Conservation (phyloP, 2,329 filamentous ascomycete genomes). For the Didymella arachidicola region DNA sequence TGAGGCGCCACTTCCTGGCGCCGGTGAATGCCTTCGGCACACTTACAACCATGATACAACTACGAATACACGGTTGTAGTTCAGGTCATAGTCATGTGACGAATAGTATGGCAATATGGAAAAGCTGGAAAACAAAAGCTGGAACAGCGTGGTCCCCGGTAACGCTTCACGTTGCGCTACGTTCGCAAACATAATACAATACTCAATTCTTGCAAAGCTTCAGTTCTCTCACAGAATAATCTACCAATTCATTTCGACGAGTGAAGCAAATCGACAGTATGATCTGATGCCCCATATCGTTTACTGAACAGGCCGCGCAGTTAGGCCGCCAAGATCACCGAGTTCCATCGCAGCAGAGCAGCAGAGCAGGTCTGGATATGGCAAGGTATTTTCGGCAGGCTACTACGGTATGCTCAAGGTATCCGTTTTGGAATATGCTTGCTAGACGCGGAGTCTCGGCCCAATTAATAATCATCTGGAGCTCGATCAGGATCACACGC, state of each 20-base stretch:
- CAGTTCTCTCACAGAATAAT: no score
- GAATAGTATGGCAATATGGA: not conserved
- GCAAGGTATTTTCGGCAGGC: not conserved
- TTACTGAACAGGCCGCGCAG: not conserved
- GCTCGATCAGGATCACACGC: not conserved
- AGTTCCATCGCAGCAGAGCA: not conserved
- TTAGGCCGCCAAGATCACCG: not conserved
- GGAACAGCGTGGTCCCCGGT: not conserved
- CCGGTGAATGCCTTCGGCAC: not conserved
- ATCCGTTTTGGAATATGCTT: not conserved
- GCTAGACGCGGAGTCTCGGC: not conserved
- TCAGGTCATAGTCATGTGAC: not conserved
- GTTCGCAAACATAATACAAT: not conserved
- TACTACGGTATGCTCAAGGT: not conserved
- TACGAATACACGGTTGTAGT: not conserved
- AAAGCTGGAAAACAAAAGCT: not conserved
- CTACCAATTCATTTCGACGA: not conserved
- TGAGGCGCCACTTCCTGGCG: not conserved
- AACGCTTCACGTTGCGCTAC: not conserved
- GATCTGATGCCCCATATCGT: not conserved
- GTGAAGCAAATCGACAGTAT: not conserved
- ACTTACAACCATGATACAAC: not conserved
- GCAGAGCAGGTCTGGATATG: not conserved
- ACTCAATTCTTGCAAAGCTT: not conserved
- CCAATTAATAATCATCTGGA: not conserved